These are phyloP conservation scores for Triticum urartu DNA, from an alignment of 176 grass and related monocot genomes.

Conservation along the genomic window DNA sequence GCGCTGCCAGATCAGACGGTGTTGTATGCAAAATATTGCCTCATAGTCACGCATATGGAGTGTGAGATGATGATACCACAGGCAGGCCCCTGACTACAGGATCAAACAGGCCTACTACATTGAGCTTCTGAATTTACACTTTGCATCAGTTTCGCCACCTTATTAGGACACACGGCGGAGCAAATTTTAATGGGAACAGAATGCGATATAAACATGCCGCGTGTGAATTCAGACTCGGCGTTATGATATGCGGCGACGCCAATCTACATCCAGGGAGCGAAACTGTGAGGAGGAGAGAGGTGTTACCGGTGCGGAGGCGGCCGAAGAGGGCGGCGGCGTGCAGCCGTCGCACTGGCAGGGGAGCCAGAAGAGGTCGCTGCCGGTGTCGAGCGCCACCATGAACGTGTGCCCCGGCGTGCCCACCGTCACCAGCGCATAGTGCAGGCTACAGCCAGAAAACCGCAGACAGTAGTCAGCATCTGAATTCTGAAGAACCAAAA, in stretches of 20 bases:
- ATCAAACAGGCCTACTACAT: not conserved
- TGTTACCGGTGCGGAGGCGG: slow-evolving; percentile 47
- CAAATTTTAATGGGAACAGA: too few relatives aligned
- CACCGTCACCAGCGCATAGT: slow-evolving; percentile 73
- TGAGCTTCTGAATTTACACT: not conserved
- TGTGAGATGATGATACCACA: not conserved
- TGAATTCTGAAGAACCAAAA: not conserved
- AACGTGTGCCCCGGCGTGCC: slow-evolving; percentile 80
- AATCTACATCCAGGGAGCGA: too few relatives aligned
- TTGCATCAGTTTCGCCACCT: not conserved
- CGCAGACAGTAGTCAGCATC: not conserved
- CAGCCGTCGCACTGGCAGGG: slow-evolving; percentile 79
- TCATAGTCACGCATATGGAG: not conserved
- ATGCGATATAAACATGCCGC: too few relatives aligned
- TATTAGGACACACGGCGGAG: not conserved
- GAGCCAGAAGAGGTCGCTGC: slow-evolving; percentile 85
- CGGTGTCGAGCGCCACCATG: slow-evolving; percentile 89
- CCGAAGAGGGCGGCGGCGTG: slow-evolving; percentile 32
- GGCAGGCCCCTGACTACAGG: not conserved
- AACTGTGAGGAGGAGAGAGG: not conserved
- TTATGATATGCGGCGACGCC: too few relatives aligned
- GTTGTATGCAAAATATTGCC: not conserved
- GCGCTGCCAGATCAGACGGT: not conserved
- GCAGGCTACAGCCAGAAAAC: slow-evolving; percentile 43
- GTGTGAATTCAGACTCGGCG: too few relatives aligned